phyloP scores from a whole-genome alignment of 441 rosid species.

The Eruca vesicaria region DNA sequence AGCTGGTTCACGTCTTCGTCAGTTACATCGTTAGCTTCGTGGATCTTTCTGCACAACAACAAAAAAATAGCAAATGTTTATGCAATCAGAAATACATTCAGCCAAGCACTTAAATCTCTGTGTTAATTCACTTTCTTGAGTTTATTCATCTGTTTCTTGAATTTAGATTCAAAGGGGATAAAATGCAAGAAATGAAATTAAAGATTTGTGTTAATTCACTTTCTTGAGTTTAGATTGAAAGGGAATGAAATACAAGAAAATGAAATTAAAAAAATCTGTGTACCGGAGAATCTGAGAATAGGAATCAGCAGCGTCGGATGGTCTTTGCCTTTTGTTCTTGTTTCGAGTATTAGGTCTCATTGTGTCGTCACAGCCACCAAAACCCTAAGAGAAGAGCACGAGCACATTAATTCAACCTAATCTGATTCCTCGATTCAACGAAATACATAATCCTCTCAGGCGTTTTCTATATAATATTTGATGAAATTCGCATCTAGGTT shows the following conservation, averaged over 20 bases:
- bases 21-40: conserved; percentile 59
- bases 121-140: neutral
- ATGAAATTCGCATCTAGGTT: conserved; percentile 32
- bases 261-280: neutral
- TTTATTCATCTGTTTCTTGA: neutral
- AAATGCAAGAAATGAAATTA: neutral
- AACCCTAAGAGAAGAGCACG: conserved; percentile 28
- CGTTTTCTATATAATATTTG: neutral
- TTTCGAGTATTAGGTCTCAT: conserved; percentile 91
- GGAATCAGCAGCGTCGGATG: conserved; percentile 47
- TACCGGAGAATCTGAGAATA: conserved; percentile 80
- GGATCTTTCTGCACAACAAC: conserved; percentile 64
- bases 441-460: neutral
- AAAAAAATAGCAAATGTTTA: neutral
- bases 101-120: neutral
- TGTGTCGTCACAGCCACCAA: conserved; percentile 11
- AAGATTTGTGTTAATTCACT: neutral
- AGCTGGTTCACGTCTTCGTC: conserved; percentile 67
- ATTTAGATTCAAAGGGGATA: conserved; percentile 10
- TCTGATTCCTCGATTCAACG: conserved; percentile 14
- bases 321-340: conserved; percentile 73
- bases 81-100: neutral
- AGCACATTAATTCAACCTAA: conserved; percentile 5
- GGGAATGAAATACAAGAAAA: neutral
- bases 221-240: conserved; percentile 12